Conservation (phyloP, 2,329 filamentous ascomycete genomes). For the Hirsutella rhossiliensis region DNA sequence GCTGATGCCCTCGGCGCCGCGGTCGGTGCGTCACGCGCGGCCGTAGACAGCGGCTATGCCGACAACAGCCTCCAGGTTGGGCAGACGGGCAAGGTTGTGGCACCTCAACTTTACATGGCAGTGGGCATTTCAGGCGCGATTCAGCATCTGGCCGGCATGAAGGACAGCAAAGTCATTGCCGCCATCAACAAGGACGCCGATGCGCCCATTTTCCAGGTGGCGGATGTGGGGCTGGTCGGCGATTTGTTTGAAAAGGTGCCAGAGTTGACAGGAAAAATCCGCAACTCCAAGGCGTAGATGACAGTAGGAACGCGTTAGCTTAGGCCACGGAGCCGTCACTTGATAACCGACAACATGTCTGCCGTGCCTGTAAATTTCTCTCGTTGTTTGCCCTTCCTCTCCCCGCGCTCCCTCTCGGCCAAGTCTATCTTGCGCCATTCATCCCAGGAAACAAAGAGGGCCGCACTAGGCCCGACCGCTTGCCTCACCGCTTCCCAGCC, state of each 20-base stretch:
- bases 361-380: slow-evolving; percentile 51
- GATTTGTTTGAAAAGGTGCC: slow-evolving; percentile 94
- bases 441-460: slow-evolving; percentile 62
- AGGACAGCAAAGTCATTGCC: slow-evolving; percentile 98
- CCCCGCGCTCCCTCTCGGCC: slow-evolving; percentile 60
- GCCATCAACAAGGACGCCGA: slow-evolving; percentile 97
- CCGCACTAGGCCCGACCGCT: slow-evolving; percentile 40
- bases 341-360: slow-evolving; percentile 45
- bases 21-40: slow-evolving; percentile 86
- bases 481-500: slow-evolving; percentile 70
- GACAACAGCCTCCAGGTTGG: slow-evolving; percentile 98
- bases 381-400: slow-evolving; percentile 58
- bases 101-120: slow-evolving; percentile 87
- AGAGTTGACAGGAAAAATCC: slow-evolving; percentile 91
- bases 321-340: slow-evolving; percentile 13
- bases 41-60: slow-evolving; percentile 93
- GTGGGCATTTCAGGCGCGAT: slow-evolving; percentile 96
- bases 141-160: slow-evolving; percentile 98
- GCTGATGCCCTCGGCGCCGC: slow-evolving; percentile 91
- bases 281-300: slow-evolving; percentile 28
- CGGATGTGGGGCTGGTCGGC: slow-evolving; percentile 88
- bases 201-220: slow-evolving; percentile 96
- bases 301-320: slow-evolving; percentile 8
- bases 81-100: slow-evolving; percentile 97
- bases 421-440: slow-evolving; percentile 77